phyloP scores from a whole-genome alignment of 192 early-diverging fungal species.

The Coemansia sp. region DNA sequence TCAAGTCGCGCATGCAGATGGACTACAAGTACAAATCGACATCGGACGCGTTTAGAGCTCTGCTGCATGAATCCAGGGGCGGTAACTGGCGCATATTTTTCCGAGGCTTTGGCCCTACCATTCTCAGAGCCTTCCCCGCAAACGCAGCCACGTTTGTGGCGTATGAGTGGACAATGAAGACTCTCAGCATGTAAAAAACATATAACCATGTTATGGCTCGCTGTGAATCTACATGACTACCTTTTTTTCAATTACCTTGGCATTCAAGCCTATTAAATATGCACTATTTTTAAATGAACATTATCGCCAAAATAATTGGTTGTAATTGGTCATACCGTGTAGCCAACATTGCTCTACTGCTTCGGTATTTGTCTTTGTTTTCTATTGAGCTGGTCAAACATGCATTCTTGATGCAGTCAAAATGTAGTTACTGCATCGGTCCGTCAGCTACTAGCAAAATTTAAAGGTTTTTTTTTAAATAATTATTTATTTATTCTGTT shows the following conservation, averaged over 20 bases:
- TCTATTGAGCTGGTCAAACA: background rate
- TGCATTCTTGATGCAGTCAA: background rate
- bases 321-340: no score
- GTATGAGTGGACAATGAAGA: slow-evolving; percentile 63
- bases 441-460: background rate
- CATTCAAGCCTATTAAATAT: background rate
- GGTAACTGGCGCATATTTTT: slow-evolving; percentile 48
- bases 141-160: slow-evolving; percentile 80
- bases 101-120: slow-evolving; percentile 53
- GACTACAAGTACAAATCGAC: slow-evolving; percentile 58
- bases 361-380: background rate
- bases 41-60: slow-evolving; percentile 50
- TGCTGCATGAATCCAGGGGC: slow-evolving; percentile 53
- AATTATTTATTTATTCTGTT: background rate
- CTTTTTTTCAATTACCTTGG: no score
- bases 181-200: slow-evolving; percentile 16
- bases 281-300: background rate
- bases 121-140: slow-evolving; percentile 63
- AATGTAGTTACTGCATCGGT: background rate
- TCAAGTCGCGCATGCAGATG: slow-evolving; percentile 63
- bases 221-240: no score
- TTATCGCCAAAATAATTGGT: no score
- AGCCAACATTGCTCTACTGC: background rate
- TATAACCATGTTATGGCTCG: no score
- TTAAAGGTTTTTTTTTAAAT: no score